Conservation (phyloP, 768 basidiomycete genomes). For the Boletellus ananas region DNA sequence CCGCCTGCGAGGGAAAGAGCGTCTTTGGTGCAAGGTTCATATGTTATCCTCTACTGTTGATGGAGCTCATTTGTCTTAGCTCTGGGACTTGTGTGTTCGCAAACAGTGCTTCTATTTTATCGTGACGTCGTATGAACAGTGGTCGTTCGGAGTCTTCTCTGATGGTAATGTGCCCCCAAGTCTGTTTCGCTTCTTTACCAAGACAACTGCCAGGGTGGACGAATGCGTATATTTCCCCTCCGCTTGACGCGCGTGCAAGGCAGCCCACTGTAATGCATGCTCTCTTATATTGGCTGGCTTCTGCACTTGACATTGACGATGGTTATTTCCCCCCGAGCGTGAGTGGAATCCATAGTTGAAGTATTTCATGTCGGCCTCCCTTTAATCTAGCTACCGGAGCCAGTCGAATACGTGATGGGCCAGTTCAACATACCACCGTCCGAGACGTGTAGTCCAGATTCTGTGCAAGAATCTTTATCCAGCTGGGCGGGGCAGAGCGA, state of each 20-base stretch:
- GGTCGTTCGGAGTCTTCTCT: slow-evolving; percentile 63
- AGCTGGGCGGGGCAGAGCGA: slow-evolving; percentile 31
- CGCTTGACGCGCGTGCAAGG: slow-evolving; percentile 37
- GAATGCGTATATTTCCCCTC: slow-evolving; percentile 46
- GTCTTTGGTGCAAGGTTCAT: slow-evolving; percentile 59
- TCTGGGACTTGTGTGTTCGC: slow-evolving; percentile 53
- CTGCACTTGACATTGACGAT: slow-evolving; percentile 38
- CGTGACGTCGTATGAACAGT: slow-evolving; percentile 55
- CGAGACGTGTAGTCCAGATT: slow-evolving; percentile 13
- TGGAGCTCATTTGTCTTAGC: slow-evolving; percentile 17
- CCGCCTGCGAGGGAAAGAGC: slow-evolving; percentile 48
- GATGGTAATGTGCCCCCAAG: slow-evolving; percentile 34
- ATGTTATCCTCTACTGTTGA: not conserved
- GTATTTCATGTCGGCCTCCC: not conserved
- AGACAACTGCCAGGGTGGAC: slow-evolving; percentile 44
- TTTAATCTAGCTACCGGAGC: slow-evolving; percentile 27
- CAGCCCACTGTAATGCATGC: slow-evolving; percentile 51
- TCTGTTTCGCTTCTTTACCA: not conserved
- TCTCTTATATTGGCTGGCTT: slow-evolving; percentile 54
- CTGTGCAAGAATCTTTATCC: slow-evolving; percentile 26
- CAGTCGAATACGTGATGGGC: slow-evolving; percentile 30
- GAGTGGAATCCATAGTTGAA: slow-evolving; percentile 1
- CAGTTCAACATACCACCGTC: slow-evolving; percentile 24
- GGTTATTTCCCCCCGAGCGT: slow-evolving; percentile 28
- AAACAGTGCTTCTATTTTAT: slow-evolving; percentile 52